Evolutionary conservation across 2,329 filamentous ascomycete genomes (phyloP), one percentile per base, ranked within the genome.

Genomic region (Trichoderma arundinaceum): DNA sequence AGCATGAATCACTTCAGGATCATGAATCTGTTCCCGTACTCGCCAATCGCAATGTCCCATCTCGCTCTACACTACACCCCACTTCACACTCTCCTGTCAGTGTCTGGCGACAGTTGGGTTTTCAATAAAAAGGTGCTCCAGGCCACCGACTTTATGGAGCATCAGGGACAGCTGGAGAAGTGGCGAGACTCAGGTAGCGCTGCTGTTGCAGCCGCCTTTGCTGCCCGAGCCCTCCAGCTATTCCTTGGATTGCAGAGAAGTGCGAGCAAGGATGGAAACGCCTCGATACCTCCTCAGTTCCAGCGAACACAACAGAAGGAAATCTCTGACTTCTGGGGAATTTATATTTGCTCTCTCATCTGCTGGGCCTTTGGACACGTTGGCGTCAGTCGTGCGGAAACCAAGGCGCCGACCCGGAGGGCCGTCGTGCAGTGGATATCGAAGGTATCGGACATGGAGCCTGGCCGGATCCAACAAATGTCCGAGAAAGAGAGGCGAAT

Each of bases 71-170:
- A 87, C 68, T 78, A 85, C 71, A 87, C 85, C 0, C 86, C 86
- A n/a, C 80, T 88, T 4, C 81, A 83, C 67, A 81, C 82, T 68
- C 79, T 88, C 0, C 78, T 88, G 17, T 84, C 84, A 10, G 83
- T 88, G 7, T 83, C 83, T 33, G 85, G 86, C 54, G 82, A 87
- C 67, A 85, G 81, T 60, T 88, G 84, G 84, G 77, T 85, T 19
- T 86, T 87, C 70, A 81, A 81, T 58, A 79, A 81, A 63, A 88
- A 88, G 70, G 75, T 87, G 5, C 73, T 80, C 2, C 75, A 79
- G 4, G 73, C 75, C 2, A 76, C 77, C 32, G 72, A 77, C 10
- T 88, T 84, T 68, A 70, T 75, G 51, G 79, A 82, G 68, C 81
- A 84, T 67, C 79, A 83, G 72, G 76, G 74, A 61, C 78, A 79